Evolutionary conservation across 192 early-diverging fungal species (phyloP), one percentile per base, ranked within the genome.

Genomic region (Backusella tuberculispora): DNA sequence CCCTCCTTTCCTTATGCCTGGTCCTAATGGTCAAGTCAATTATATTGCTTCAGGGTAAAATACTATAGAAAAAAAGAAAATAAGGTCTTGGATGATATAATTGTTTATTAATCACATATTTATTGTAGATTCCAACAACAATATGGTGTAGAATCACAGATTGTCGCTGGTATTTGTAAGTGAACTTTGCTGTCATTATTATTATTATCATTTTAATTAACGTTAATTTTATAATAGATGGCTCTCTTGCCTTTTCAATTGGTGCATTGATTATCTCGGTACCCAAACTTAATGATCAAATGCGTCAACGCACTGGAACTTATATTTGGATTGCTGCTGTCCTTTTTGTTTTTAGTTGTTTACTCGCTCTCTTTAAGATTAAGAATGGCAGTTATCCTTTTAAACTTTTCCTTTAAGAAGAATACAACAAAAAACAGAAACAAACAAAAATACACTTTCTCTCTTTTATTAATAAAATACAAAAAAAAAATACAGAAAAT

Each of bases 351-450:
- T 91, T 86, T 82, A 85, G 89, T 73, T 41, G 88, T 43, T 76
- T 93, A 63, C 75, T 95, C 75, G 78, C 83, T 44, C 53, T 92
- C 29, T 95, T 95, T 78, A 86, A 82, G 48, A 50, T 86, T 71
- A 95, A 95, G 83, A 90, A 91, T 71, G 87, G 87, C 13, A 78
- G 75, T 15, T 95, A 95, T 82, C 93, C 93, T 1, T 93, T 87
- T 81, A 81, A 69, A 24, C 74, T 90, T 14, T 66, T 90, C 69
- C 81, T 87, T 63, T 86, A 78, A 77, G 6, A 17, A n/a, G n/a
- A n/a, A 21, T 53, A 53, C 7, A 53, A 53, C 8, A 53, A 19
- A 53, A 53, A 48, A 53, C 19, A 19, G 48, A 19, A 53, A 9
- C 17, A 17, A 48, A 17, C 17, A 48, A 17, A 48, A n/a, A 17